phyloP scores from a whole-genome alignment of 179 eudicot species.

The Corrigiola litoralis region DNA sequence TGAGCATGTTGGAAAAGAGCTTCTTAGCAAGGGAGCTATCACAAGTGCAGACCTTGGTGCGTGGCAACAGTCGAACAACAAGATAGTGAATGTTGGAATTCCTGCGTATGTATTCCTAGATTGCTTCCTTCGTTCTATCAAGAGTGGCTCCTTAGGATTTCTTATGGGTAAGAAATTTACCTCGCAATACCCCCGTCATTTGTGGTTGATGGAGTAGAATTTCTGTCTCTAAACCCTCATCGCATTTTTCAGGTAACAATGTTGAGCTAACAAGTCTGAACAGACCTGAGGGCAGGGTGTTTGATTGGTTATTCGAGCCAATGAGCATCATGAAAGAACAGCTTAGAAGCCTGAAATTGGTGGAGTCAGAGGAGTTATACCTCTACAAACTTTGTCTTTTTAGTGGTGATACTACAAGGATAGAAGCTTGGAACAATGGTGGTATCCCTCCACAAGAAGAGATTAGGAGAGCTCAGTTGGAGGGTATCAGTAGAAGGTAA shows the following conservation, averaged over 20 bases:
- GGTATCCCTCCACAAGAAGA: constrained; percentile 30
- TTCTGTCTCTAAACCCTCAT: neutral
- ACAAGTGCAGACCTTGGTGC: constrained; percentile 23
- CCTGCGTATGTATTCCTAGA: constrained; percentile 32
- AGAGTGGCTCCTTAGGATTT: constrained; percentile 27
- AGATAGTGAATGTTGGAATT: constrained; percentile 29
- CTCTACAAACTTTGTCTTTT: constrained; percentile 30
- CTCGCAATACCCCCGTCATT: neutral
- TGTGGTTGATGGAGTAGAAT: neutral
- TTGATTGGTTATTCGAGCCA: constrained; percentile 37
- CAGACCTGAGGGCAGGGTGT: constrained; percentile 33
- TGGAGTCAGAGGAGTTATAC: constrained; percentile 32
- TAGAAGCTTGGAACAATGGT: constrained; percentile 34
- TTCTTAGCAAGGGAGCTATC: constrained; percentile 27
- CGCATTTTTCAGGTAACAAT: constrained; percentile 20
- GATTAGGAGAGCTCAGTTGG: constrained; percentile 36
- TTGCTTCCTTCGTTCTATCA: constrained; percentile 35
- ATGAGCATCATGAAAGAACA: constrained; percentile 35
- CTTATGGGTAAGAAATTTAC: constrained; percentile 22
- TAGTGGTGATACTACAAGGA: constrained; percentile 19
- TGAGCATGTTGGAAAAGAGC: constrained; percentile 24
- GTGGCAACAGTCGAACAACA: constrained; percentile 30
- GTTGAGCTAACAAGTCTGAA: constrained; percentile 27
- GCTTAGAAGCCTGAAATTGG: constrained; percentile 26
- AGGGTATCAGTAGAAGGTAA: constrained; percentile 36